Evolutionary conservation across 257 asterid species (phyloP), one percentile per base, ranked within the genome.

Genomic region (Paulownia fortunei): DNA sequence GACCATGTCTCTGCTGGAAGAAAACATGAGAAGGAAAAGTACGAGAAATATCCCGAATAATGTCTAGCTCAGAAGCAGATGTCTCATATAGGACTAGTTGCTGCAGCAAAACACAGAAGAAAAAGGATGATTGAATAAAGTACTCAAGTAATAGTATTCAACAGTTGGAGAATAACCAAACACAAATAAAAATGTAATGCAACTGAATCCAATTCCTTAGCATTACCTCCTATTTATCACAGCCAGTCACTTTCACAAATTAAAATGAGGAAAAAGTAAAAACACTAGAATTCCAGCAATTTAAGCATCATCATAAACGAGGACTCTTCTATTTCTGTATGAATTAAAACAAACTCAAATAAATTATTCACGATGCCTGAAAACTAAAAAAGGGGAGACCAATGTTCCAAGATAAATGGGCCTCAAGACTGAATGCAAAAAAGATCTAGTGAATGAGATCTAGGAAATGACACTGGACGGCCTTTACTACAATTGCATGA

Each of bases 1-100:
- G 99, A 78, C 98, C 99, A 83, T 96, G 99, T 82, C 99, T 92
- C 92, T 96, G 97, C 89, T 89, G 97, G 90, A 93, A 96, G 97
- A 93, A 96, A 83, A 96, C 90, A 79, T 96, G 99, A 44, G 99
- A 96, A 67, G 99, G 99, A 73, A 96, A 96, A 52, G 99, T 96
- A 59, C 99, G 97, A 83, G 99, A 96, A 79, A 96, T 96, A 80
- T 96, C 99, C 61, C 99, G 91, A 64, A 96, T 96, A 69, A 96
- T 96, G 75, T 96, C 99, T 30, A 93, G 91, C 88, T 96, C 99
- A 15, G 99, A 96, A 80, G 99, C 92, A 72, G 98, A 96, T 60
- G 99, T 96, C 94, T 96, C 99, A 62, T 96, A 96, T 77, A 96
- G 86, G 81, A 96, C 95, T 70, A 96, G 91, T 96, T 96, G 99